phyloP scores from a whole-genome alignment of 2,329 filamentous ascomycete genomes.

The Colletotrichum sp. region DNA sequence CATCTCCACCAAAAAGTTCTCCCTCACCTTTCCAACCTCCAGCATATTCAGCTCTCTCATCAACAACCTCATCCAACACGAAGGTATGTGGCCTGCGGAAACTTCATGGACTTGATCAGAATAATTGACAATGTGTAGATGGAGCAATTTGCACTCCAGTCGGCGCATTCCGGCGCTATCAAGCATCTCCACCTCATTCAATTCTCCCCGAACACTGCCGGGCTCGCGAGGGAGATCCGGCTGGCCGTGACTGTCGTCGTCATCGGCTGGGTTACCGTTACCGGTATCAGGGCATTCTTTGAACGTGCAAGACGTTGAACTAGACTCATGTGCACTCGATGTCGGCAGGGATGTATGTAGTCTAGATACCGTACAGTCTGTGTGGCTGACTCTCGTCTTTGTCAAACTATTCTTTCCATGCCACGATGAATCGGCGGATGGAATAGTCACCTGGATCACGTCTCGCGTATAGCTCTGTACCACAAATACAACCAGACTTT shows the following conservation, averaged over 20 bases:
- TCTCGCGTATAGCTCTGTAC: background rate
- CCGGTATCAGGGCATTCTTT: background rate
- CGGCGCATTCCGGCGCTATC: slow-evolving; percentile 17
- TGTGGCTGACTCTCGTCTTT: background rate
- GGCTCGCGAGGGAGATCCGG: slow-evolving; percentile 1
- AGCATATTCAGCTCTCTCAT: background rate
- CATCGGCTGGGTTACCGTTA: slow-evolving; percentile 16
- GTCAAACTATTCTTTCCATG: background rate
- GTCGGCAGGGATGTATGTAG: rapidly evolving
- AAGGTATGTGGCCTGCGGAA: background rate
- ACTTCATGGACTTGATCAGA: background rate
- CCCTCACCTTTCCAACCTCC: background rate
- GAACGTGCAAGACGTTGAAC: background rate
- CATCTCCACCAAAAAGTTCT: background rate
- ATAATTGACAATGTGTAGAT: background rate
- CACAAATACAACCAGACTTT: rapidly evolving
- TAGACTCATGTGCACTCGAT: background rate
- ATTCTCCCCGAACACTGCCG: background rate
- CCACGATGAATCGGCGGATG: no score
- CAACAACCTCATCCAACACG: background rate
- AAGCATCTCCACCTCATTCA: slow-evolving; percentile 14
- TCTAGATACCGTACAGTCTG: background rate
- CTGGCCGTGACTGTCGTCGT: slow-evolving; percentile 8
- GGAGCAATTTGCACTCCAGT: slow-evolving; percentile 8
- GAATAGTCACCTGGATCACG: background rate